These are phyloP conservation scores for Solanum bulbocastanum DNA, from an alignment of 257 asterid species.

Conservation along the genomic window DNA sequence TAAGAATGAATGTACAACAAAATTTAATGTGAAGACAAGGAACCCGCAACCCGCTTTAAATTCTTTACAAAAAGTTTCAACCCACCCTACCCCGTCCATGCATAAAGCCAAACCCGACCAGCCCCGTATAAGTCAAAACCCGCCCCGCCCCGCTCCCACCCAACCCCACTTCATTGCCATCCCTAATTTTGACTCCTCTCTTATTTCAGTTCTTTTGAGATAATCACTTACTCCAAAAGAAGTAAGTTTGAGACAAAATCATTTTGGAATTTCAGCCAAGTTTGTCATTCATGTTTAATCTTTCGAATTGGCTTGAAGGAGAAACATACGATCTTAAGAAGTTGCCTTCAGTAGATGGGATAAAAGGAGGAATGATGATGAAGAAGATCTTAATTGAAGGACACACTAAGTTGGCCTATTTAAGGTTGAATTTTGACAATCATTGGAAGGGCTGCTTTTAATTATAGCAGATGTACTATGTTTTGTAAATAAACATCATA, in stretches of 20 bases:
- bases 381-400: constrained; percentile 5
- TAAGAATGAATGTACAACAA: too few species aligned
- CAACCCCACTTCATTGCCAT: background rate
- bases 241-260: too few species aligned
- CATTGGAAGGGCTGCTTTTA: background rate
- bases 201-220: too few species aligned
- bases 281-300: constrained; percentile 6
- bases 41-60: background rate
- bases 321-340: background rate
- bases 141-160: background rate
- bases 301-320: constrained; percentile 1
- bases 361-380: background rate
- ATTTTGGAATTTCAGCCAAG: background rate
- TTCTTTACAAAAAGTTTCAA: background rate
- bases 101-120: background rate
- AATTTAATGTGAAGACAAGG: background rate
- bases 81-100: background rate
- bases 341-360: background rate
- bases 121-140: too few species aligned
- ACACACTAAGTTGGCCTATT: background rate
- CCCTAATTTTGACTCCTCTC: background rate
- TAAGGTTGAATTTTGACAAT: background rate
- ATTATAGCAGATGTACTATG: background rate
- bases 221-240: too few species aligned
- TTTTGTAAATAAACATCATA: background rate